These are phyloP conservation scores for Lizonia empirigonia DNA, from an alignment of 2,329 filamentous ascomycete genomes.

Conservation along the genomic window DNA sequence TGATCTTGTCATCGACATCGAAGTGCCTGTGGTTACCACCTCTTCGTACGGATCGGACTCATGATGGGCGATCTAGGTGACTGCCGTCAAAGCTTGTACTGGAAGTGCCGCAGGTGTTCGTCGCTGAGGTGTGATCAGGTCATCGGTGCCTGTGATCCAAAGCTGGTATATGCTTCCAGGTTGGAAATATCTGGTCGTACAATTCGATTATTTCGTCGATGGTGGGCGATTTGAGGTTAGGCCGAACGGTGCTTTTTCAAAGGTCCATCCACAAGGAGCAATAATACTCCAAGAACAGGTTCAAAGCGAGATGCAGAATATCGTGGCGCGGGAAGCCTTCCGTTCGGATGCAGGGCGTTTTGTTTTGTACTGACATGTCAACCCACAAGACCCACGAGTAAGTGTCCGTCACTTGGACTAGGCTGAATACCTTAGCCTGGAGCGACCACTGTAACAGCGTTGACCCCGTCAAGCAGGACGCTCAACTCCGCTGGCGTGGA, in stretches of 20 bases:
- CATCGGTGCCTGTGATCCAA: background rate
- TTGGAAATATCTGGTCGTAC: background rate
- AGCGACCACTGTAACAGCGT: slow-evolving; percentile 12
- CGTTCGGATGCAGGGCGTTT: slow-evolving; percentile 8
- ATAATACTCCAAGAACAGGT: background rate
- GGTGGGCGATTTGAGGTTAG: background rate
- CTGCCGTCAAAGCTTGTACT: background rate
- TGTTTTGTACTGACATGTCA: slow-evolving; percentile 10
- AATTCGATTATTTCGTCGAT: background rate
- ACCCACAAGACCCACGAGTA: slow-evolving; percentile 1
- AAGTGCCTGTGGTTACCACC: slow-evolving; percentile 69
- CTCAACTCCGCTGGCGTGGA: slow-evolving; percentile 1
- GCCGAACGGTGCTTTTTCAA: slow-evolving; percentile 11
- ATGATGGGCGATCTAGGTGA: slow-evolving; percentile 7
- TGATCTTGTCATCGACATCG: slow-evolving; percentile 67
- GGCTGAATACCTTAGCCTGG: slow-evolving; percentile 1
- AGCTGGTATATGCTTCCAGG: background rate
- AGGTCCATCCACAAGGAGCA: background rate
- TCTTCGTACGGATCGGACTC: slow-evolving; percentile 68
- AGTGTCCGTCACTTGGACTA: background rate
- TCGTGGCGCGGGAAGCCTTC: slow-evolving; percentile 13
- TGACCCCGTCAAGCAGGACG: slow-evolving; percentile 3
- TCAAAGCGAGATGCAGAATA: slow-evolving; percentile 1
- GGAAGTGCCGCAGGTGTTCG: background rate
- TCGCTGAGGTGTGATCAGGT: background rate